These are phyloP conservation scores for Podospora didyma DNA, from an alignment of 495 filamentous ascomycete genomes.

Conservation along the genomic window DNA sequence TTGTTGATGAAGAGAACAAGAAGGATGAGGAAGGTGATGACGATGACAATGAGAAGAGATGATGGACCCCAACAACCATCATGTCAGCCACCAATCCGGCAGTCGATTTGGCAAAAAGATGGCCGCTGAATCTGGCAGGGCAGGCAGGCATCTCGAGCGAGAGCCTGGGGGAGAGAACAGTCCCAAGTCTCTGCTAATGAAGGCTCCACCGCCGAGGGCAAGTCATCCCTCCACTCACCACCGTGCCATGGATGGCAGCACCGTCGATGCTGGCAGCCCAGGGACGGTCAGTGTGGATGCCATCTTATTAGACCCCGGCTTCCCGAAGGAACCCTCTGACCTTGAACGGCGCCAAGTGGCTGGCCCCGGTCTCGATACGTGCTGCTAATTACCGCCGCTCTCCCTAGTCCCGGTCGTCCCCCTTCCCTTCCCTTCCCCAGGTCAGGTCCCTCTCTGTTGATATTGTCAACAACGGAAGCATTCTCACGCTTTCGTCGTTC, in stretches of 20 bases:
- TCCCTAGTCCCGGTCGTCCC: conserved; percentile 8
- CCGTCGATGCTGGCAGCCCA: conserved; percentile 4
- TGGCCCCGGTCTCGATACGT: not conserved
- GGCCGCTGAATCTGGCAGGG: too few relatives aligned
- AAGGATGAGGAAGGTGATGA: too few relatives aligned
- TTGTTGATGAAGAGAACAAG: too few relatives aligned
- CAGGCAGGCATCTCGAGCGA: too few relatives aligned
- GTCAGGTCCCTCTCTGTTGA: conserved; percentile 40
- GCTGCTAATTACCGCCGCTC: conserved; percentile 7
- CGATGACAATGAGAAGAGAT: too few relatives aligned
- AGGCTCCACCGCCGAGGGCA: conserved; percentile 23
- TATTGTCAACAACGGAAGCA: conserved; percentile 49
- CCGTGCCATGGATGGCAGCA: conserved; percentile 9
- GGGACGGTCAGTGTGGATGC: conserved; percentile 4
- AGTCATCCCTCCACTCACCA: conserved; percentile 20
- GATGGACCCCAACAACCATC: too few relatives aligned
- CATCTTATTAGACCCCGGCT: conserved; percentile 13
- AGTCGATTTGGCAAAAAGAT: too few relatives aligned
- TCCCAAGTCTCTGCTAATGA: too few relatives aligned
- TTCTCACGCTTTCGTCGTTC: conserved; percentile 46
- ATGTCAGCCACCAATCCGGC: too few relatives aligned
- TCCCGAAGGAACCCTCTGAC: conserved; percentile 6
- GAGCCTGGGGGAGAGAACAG: too few relatives aligned
- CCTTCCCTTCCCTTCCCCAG: conserved; percentile 17
- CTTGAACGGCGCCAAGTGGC: conserved; percentile 23